Conservation (phyloP, 306 rosid genomes). For the Casuarina glauca region DNA sequence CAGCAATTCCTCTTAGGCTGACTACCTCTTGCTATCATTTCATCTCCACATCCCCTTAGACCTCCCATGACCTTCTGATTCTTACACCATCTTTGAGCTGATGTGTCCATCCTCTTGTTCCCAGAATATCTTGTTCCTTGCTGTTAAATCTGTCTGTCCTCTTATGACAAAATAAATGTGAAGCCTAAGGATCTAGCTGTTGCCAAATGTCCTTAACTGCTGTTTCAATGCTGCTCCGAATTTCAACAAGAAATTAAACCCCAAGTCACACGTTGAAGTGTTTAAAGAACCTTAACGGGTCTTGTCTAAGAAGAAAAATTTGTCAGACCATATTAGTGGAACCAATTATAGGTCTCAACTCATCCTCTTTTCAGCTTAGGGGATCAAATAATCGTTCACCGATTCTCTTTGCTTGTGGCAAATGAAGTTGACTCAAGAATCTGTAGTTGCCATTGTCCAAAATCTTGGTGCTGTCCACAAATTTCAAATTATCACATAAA, state of each 20-base stretch:
- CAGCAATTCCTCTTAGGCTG: not conserved
- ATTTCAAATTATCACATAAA: not conserved
- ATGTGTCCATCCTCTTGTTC: not conserved
- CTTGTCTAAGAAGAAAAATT: too few relatives aligned
- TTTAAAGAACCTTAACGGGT: too few relatives aligned
- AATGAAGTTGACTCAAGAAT: not conserved
- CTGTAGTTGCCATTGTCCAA: not conserved
- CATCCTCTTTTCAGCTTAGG: too few relatives aligned
- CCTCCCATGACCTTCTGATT: not conserved
- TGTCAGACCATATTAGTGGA: too few relatives aligned
- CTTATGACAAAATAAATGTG: not conserved
- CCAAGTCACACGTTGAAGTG: too few relatives aligned
- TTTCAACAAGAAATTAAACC: too few relatives aligned
- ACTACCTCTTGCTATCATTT: not conserved
- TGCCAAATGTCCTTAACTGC: not conserved
- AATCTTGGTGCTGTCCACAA: not conserved
- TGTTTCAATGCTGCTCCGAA: too few relatives aligned
- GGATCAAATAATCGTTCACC: too few relatives aligned
- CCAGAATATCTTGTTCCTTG: not conserved
- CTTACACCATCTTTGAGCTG: not conserved
- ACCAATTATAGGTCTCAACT: too few relatives aligned
- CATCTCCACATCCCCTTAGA: not conserved
- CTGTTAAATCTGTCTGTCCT: not conserved
- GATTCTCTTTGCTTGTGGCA: not conserved
- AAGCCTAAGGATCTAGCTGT: not conserved